Evolutionary conservation across 2,329 filamentous ascomycete genomes (phyloP).

Genomic region (Gnomoniopsis sp.): DNA sequence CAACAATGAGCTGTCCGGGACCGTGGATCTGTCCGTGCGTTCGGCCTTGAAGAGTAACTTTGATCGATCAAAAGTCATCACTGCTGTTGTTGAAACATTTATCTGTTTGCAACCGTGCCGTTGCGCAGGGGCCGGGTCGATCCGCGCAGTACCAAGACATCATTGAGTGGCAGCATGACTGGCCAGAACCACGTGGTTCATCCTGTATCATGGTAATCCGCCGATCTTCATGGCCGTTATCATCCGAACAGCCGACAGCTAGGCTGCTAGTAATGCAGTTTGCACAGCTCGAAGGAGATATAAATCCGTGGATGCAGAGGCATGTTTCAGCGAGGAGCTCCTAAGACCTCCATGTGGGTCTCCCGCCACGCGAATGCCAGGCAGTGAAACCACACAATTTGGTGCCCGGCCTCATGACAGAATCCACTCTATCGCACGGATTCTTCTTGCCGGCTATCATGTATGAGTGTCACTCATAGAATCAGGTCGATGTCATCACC

Average conservation of each 20-base stretch:
- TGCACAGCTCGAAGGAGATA: neutral
- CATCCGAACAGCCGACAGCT: neutral
- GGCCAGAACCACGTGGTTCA: neutral
- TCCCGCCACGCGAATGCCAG: neutral
- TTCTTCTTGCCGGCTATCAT: neutral
- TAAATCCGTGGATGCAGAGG: neutral
- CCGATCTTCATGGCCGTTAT: neutral
- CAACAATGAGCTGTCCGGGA: neutral
- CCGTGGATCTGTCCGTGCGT: too few relatives aligned
- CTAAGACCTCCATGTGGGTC: slow-evolving; percentile 4
- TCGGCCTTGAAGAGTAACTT: too few relatives aligned
- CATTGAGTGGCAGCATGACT: neutral
- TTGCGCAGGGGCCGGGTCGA: neutral
- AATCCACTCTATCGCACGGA: neutral
- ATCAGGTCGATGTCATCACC: neutral
- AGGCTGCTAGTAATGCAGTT: too few relatives aligned
- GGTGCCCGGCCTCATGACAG: neutral
- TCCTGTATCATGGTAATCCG: neutral
- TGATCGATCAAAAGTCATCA: too few relatives aligned
- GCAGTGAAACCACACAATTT: neutral
- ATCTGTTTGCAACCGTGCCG: too few relatives aligned
- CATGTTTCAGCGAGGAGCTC: neutral
- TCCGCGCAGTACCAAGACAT: neutral
- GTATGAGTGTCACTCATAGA: neutral
- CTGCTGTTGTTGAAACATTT: too few relatives aligned